Evolutionary conservation across 208 protist species (phyloP).

Genomic region (Trypanosoma melophagium): DNA sequence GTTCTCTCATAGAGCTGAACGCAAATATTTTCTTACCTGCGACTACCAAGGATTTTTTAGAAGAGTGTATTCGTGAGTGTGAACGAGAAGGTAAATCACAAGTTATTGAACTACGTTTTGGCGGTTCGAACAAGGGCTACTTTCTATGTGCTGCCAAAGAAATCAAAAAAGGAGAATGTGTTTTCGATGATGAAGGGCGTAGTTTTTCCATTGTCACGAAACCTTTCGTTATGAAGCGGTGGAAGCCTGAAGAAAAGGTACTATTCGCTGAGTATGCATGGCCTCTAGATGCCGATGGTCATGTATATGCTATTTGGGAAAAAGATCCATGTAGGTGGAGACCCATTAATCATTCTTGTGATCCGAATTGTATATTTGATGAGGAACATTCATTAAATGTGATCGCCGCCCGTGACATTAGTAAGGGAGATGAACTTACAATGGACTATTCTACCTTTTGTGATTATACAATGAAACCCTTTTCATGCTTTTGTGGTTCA

Average conservation of each 20-base stretch:
- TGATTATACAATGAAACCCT: constrained; percentile 84
- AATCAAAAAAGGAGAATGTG: constrained; percentile 53
- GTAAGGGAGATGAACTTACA: constrained; percentile 71
- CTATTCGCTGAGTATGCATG: constrained; percentile 89
- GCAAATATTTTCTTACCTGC: constrained; percentile 1
- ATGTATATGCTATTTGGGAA: constrained; percentile 88
- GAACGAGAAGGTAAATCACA: not conserved
- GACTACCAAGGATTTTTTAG: constrained; percentile 2
- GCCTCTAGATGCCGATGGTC: constrained; percentile 80
- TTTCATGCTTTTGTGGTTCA: constrained; percentile 73
- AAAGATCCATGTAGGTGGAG: constrained; percentile 70
- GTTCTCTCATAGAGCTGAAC: constrained; percentile 17
- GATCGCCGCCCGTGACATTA: constrained; percentile 66
- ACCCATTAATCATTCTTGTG: constrained; percentile 87
- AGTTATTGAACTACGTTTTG: constrained; percentile 18
- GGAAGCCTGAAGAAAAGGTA: constrained; percentile 45
- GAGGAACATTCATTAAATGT: constrained; percentile 86
- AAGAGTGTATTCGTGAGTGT: constrained; percentile 19
- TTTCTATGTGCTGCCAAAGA: constrained; percentile 50
- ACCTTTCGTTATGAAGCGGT: constrained; percentile 59
- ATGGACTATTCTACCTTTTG: constrained; percentile 92
- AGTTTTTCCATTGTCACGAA: constrained; percentile 73
- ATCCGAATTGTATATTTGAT: constrained; percentile 84
- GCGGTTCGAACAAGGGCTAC: constrained; percentile 46
- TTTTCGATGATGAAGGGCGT: constrained; percentile 80